Conservation (phyloP, 192 early-diverging fungal genomes). For the Backusella westeae region DNA sequence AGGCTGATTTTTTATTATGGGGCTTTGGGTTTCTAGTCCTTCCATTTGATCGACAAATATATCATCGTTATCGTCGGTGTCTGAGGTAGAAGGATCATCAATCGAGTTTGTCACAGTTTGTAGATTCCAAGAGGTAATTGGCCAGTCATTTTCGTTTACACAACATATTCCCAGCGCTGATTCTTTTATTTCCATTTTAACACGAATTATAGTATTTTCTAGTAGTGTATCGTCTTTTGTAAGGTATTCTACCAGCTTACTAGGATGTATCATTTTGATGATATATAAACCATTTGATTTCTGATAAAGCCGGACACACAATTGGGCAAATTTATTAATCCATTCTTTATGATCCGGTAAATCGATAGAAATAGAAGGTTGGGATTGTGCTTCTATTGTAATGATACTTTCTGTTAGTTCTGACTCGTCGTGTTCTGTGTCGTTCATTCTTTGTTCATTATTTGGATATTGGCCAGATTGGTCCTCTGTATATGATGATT, state of each 20-base stretch:
- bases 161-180: not conserved
- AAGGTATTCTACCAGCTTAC: not conserved
- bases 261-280: not conserved
- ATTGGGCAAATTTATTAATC: not conserved
- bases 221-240: not conserved
- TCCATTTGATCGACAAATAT: conserved; percentile 14
- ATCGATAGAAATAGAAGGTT: not conserved
- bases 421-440: not conserved
- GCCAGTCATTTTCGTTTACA: conserved; percentile 14
- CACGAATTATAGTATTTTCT: not conserved
- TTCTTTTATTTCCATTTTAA: not conserved
- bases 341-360: not conserved
- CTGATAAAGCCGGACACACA: conserved; percentile 4
- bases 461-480: not conserved
- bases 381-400: not conserved
- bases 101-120: not conserved
- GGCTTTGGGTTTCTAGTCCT: not conserved
- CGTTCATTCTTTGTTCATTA: not conserved
- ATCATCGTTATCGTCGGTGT: not conserved
- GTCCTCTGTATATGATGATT: not conserved
- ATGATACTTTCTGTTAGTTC: not conserved
- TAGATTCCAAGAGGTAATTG: conserved; percentile 9
- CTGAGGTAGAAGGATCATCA: not conserved
- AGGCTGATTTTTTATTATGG: not conserved
- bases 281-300: not conserved